Base-by-base conservation (phyloP, 2,329 filamentous ascomycete genomes). In the Pezicula neosporulosa region DNA sequence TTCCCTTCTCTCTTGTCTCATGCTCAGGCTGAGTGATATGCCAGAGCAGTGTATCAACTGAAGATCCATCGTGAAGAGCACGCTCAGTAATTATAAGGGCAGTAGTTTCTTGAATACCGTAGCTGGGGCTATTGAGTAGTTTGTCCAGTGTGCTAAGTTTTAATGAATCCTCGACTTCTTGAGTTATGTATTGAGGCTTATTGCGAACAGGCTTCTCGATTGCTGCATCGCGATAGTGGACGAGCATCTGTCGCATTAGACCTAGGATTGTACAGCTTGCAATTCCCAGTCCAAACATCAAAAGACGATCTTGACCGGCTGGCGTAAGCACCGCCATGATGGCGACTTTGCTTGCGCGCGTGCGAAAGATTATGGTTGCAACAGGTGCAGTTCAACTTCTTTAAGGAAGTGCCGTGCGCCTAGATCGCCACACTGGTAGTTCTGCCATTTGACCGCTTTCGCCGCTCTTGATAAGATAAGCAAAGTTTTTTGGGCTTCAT, bases 101-200 rank as follows among this genome's bases (percentile, higher is more conserved):
- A 10, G 85, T 82, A 51, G 87, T 85, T 54, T 89, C 85, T 57
- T 85, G 77, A 56, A 92, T 86, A 18, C 86, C 80, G 62, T 82
- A 85, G 67, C 85, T 93, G 54, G 86, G 86, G 66, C 87, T 87
- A 47, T 79, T 75, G 12, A 88, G 72, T 4, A 92, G 76, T 56
- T 82, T 86, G 47, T 83, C 75, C 9, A 92, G 73, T 0, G 88
- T 91, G 39, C 78, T 75, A 10, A 83, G 64, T 52, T 83, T 80
- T 39, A 91, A 74, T 2, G 86, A 80, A 63, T 90, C 86, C 63
- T 91, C 87, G 2, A 86, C 89, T 21, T 87, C 83, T 66, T 90
- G 85, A 13, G 83, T 87, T 57, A 90, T 87, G 65, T 89, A 88
- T 59, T 86, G 81, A 47, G 86, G 81, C 65, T 86, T 85, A 35